These are phyloP conservation scores for Ustilago vetiveriae DNA, from an alignment of 1,284 basidiomycete genomes.

Conservation along the genomic window DNA sequence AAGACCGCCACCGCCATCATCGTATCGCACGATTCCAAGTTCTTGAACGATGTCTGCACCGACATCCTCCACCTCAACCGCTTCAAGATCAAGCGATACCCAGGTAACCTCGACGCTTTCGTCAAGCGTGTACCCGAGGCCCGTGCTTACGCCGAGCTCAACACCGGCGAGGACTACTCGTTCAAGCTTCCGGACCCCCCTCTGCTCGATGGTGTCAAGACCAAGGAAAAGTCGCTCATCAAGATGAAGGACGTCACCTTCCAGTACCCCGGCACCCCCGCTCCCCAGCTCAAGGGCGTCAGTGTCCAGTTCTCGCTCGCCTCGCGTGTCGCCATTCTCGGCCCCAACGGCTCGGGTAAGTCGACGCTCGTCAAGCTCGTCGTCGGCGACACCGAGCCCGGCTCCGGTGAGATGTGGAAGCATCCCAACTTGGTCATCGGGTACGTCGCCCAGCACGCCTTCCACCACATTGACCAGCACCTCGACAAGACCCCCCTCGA, in stretches of 20 bases:
- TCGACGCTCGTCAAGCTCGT: conserved; percentile 67
- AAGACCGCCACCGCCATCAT: conserved; percentile 65
- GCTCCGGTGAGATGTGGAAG: conserved; percentile 66
- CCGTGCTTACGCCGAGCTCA: conserved; percentile 65
- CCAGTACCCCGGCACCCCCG: conserved; percentile 66
- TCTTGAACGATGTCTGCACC: conserved; percentile 67
- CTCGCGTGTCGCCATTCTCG: conserved; percentile 67
- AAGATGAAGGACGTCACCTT: conserved; percentile 67
- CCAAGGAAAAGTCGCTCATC: conserved; percentile 68
- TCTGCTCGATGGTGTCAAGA: conserved; percentile 67
- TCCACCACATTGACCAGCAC: conserved; percentile 68
- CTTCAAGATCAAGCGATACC: conserved; percentile 68
- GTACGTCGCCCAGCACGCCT: conserved; percentile 67
- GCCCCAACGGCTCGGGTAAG: conserved; percentile 67
- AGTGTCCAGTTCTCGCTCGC: conserved; percentile 67
- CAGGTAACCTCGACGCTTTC: conserved; percentile 66
- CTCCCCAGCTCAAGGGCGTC: conserved; percentile 65
- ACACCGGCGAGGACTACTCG: conserved; percentile 66
- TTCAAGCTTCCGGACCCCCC: conserved; percentile 68
- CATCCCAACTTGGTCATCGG: conserved; percentile 68
- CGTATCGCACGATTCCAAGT: conserved; percentile 67
- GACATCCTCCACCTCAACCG: conserved; percentile 68
- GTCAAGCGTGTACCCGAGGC: conserved; percentile 67
- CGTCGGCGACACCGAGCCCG: conserved; percentile 67
- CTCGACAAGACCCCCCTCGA: conserved; percentile 67